Base-by-base conservation (phyloP, 257 asterid species). In the Nicotiana paniculata region DNA sequence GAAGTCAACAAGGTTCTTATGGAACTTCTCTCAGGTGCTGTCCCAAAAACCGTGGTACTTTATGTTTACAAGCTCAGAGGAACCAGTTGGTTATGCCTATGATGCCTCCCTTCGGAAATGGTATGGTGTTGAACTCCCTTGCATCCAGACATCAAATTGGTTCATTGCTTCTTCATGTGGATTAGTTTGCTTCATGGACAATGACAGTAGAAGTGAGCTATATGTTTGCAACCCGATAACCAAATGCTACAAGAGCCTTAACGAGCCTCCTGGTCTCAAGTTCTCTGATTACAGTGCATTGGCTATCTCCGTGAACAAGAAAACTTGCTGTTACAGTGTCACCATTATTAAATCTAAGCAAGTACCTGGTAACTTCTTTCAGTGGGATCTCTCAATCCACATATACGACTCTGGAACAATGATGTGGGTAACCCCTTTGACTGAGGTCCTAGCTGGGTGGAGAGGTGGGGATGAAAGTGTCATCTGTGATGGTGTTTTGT, bases 381-480 rank as follows among this genome's bases (percentile, higher is more conserved):
- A 90, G 63, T 96, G 98, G 97, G 97, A 96, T 81, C 90, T 96
- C 82, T 90, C 98, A 0, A 85, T 96, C 85, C 96, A 94, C 75
- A 63, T 94, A 39, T 92, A 92, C 9, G 90, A 93, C 80, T 96
- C 99, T 0, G 90, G 85, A 78, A 90, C 88, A 17, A 82, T 32
- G 89, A 64, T 15, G 26, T 96, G 99, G 99, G 75, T 63, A 9
- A 90, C 95, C 18, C 86, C 90, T 8, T 84, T 85, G 72, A 83
- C 91, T 0, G 98, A 96, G 88, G 85, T 90, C 16, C 81, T 96
- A 65, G 70, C 92, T 2, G 98, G 98, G 24, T 94, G 99, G 99
- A 85, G 99, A 84, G 97, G 89, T 1, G 98, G 99, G 12, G 97
- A 96, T 11, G 98, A 96, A 91, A 93, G 99, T 17, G 93, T 96